Base-by-base conservation (phyloP, 2,329 filamentous ascomycete species). In the Herpomyces periplanetae region DNA sequence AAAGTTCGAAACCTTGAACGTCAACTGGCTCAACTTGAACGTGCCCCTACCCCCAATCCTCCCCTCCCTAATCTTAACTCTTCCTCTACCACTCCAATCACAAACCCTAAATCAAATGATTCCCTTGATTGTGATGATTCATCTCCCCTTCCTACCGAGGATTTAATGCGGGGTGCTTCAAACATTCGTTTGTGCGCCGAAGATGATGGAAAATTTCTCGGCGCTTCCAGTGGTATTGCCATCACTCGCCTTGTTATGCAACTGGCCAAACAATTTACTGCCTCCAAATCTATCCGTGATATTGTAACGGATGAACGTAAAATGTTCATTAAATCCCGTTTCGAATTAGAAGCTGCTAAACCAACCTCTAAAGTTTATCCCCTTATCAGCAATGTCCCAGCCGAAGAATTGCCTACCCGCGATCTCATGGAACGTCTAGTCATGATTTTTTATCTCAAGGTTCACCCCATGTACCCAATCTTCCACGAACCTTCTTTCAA, bases 211-310 rank as follows among this genome's bases (percentile, higher is more conserved):
- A 65, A 75, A 25, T 91, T 80, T 34, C 45, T 96, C 2, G 80
- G 80, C 0, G 66, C 80, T 2, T 87, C 73, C 18, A 91, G 75
- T 35, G 80, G 75, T 23, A 87, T 88, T 30, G 68, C 71, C 32
- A 85, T 91, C 44, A 85, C 73, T 6, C 58, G 75, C 12, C 49
- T 91, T 28, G 60, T 96, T 5, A 88, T 96, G 64, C 73, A 88
- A 35, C 58, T 87, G 38, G 75, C 75, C 20, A 91, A 87, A 41
- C 62, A 71, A 26, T 85, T 75, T 31, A 84, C 71, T 11, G 64
- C 80, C 31, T 63, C 69, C 3, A 66, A 71, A 36, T 69, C 62
- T 27, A 88, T 91, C 34, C 71, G 69, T 22, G 71, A 88, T 28
- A 58, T 91, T 19, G 66, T 88, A 13, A 68, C 73, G 3, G 63